Percentiles rank a stretch among this genome's conserved stretches.
These are phyloP conservation scores for Amoebophrya sp. DNA, from an alignment of 169 alveolate genomes.

Conservation along the genomic window DNA sequence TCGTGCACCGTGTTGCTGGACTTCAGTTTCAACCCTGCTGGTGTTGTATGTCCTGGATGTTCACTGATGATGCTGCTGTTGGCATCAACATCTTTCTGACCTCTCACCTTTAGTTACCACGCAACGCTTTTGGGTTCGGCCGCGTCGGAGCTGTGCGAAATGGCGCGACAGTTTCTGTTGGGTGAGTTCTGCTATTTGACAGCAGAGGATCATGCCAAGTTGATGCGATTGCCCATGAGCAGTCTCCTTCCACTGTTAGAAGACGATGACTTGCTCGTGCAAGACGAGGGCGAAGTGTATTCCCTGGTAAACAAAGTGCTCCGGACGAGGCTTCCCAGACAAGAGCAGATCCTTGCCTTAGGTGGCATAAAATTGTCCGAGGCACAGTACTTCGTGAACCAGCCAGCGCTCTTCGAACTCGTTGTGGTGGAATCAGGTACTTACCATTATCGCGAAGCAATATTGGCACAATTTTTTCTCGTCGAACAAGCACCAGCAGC, in stretches of 20 bases:
- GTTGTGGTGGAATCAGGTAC: neutral
- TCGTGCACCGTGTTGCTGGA: no score
- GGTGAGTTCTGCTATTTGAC: neutral
- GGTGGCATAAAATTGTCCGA: neutral
- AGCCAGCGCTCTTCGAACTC: neutral
- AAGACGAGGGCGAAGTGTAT: conserved; percentile 17
- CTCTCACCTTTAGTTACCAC: neutral
- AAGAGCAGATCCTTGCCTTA: neutral
- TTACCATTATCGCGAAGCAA: no score
- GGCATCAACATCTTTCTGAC: no score
- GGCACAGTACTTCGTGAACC: neutral
- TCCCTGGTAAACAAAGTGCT: neutral
- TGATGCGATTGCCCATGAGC: neutral
- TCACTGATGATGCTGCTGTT: no score
- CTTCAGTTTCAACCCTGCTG: no score
- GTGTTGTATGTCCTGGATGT: no score
- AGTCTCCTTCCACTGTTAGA: neutral
- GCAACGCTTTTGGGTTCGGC: neutral
- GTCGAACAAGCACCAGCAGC: no score
- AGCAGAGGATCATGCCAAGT: neutral
- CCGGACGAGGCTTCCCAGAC: neutral
- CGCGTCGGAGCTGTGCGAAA: neutral
- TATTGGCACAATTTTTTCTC: no score
- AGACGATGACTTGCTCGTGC: neutral
- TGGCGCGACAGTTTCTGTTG: neutral